Percentiles rank a stretch among this genome's conserved stretches.
phyloP scores from a whole-genome alignment of 2,329 filamentous ascomycete genomes.

The Colletotrichum chlorophyti region DNA sequence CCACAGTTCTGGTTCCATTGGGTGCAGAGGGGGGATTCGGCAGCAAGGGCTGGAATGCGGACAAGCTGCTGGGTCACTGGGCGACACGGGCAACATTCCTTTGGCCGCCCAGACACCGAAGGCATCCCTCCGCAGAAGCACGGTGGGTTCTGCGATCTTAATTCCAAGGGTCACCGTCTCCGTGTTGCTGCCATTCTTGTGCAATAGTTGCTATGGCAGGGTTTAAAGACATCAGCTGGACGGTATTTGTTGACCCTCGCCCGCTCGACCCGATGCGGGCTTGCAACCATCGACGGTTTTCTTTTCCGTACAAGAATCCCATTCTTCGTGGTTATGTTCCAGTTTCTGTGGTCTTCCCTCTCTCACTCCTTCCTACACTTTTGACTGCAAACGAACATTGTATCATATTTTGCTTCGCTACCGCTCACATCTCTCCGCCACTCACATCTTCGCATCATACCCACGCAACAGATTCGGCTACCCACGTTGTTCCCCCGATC shows the following conservation, averaged over 20 bases:
- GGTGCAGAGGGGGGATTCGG: background rate
- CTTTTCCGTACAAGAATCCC: constrained; percentile 29
- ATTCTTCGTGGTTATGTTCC: constrained; percentile 24
- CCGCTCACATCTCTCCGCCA: background rate
- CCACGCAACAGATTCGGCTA: background rate
- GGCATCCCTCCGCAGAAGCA: constrained; percentile 24
- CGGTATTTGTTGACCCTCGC: constrained; percentile 29
- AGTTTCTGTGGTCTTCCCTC: constrained; percentile 11
- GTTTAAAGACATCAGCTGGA: constrained; percentile 22
- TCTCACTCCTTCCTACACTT: constrained; percentile 12
- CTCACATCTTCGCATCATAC: constrained; percentile 7
- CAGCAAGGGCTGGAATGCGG: constrained; percentile 24
- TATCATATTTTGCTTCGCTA: constrained; percentile 6
- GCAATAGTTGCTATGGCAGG: constrained; percentile 27
- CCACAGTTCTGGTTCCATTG: constrained; percentile 14
- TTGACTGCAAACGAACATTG: constrained; percentile 21
- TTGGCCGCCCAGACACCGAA: constrained; percentile 11
- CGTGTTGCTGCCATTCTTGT: constrained; percentile 23
- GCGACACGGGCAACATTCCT: constrained; percentile 27
- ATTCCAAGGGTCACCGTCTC: constrained; percentile 21
- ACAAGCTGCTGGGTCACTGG: constrained; percentile 25
- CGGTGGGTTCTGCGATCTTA: constrained; percentile 22
- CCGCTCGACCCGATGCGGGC: constrained; percentile 16
- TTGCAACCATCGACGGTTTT: constrained; percentile 28
- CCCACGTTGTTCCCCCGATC: constrained; percentile 1